These are phyloP conservation scores for Corniculantispora saksenae DNA, from an alignment of 2,329 filamentous ascomycete genomes.

Conservation along the genomic window DNA sequence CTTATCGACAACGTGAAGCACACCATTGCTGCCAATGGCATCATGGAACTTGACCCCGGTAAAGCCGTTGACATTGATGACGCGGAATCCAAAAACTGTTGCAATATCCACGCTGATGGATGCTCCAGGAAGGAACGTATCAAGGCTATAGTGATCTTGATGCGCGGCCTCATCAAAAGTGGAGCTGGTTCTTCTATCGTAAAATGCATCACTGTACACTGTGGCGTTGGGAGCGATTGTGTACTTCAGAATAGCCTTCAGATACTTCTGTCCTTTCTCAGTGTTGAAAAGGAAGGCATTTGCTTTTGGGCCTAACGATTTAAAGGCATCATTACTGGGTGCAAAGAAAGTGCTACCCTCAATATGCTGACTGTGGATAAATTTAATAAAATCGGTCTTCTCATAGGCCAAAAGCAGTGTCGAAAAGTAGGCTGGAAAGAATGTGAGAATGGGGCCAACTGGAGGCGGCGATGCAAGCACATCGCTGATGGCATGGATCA, in stretches of 20 bases:
- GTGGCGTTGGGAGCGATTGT: slow-evolving; percentile 74
- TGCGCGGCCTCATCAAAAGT: slow-evolving; percentile 33
- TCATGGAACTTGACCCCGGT: slow-evolving; percentile 67
- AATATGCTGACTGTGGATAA: slow-evolving; percentile 53
- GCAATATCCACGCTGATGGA: slow-evolving; percentile 71
- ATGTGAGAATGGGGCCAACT: slow-evolving; percentile 53
- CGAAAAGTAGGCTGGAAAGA: slow-evolving; percentile 75
- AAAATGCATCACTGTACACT: slow-evolving; percentile 82
- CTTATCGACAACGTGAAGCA: slow-evolving; percentile 73
- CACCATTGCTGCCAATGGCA: slow-evolving; percentile 74
- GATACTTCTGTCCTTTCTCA: slow-evolving; percentile 69
- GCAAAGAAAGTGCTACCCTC: slow-evolving; percentile 77
- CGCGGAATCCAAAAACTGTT: slow-evolving; percentile 66
- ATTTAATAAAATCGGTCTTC: slow-evolving; percentile 70
- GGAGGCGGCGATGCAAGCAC: slow-evolving; percentile 76
- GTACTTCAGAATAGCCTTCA: slow-evolving; percentile 77
- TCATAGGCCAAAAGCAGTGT: slow-evolving; percentile 74
- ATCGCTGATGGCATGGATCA: slow-evolving; percentile 75
- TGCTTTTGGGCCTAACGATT: slow-evolving; percentile 67
- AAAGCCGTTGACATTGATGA: slow-evolving; percentile 75
- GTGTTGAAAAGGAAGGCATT: slow-evolving; percentile 87
- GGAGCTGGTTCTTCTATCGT: slow-evolving; percentile 41
- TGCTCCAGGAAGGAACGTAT: slow-evolving; percentile 68
- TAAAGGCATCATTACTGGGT: slow-evolving; percentile 79
- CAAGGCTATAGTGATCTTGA: slow-evolving; percentile 65